Base-by-base conservation (phyloP, 2,329 filamentous ascomycete species). In the Helotiales sp. region DNA sequence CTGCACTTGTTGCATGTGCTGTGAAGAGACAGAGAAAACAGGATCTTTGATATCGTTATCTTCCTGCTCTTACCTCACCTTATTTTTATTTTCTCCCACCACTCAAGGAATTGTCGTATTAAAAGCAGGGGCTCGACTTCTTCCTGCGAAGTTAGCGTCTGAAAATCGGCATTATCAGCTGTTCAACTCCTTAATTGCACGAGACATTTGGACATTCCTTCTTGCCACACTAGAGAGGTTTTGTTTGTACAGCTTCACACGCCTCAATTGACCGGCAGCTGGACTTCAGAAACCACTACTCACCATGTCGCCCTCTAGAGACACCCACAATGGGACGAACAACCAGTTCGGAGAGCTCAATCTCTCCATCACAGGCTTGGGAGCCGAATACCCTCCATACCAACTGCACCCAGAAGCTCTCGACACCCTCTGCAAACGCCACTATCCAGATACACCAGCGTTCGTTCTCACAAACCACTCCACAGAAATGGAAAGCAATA, bases 291-390 rank as follows among this genome's bases (percentile, higher is more conserved):
- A 30, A 43, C 8, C 59, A 26, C 20, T 20, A 15, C 20, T n/a
- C 13, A 68, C 28, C 30, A 73, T 73, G 72, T 58, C 70, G 11
- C 20, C 63, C 1, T 63, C 66, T 50, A 30, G 17, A 40, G 52
- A 64, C n/a, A 30, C 66, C 20, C 52, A 66, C 28, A 64, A 73
- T 72, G 74, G 45, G 24, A 58, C 57, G 13, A 60, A 59, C 24
- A 69, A 72, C 34, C 64, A 64, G 8, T 78, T 77, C 61, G 81
- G 80, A 64, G 83, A 85, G 72, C 82, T 90, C 63, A 84, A 84
- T 66, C 86, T 90, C 77, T 86, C 86, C 66, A 86, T 91, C 69
- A 79, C 85, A 49, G 88, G 88, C 11, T 74, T 90, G 59, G 86
- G 84, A 43, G 80, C 82, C 10, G 82, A 89, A 73, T 91, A 91